Conservation (phyloP, 768 basidiomycete genomes). For the Glaciozyma martinii region DNA sequence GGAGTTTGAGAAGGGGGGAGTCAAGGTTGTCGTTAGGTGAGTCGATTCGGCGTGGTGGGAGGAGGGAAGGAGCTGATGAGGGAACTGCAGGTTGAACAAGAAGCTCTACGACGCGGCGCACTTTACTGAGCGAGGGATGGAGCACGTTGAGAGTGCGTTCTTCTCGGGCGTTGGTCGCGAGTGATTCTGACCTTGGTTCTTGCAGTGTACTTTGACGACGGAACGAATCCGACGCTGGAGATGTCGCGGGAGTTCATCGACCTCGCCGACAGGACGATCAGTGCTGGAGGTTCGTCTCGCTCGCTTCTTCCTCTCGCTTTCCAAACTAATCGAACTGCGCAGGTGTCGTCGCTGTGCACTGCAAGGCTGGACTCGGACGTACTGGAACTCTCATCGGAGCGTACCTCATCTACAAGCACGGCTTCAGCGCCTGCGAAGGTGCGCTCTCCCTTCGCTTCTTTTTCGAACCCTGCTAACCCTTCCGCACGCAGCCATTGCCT, state of each 20-base stretch:
- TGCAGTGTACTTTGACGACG: conserved; percentile 84
- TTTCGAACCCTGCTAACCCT: neutral
- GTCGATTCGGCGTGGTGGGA: too few relatives aligned
- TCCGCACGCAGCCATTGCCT: conserved; percentile 77
- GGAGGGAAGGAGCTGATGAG: neutral
- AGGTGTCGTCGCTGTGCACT: conserved; percentile 47
- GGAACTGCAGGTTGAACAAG: conserved; percentile 67
- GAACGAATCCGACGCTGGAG: conserved; percentile 92
- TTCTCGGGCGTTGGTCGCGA: too few relatives aligned
- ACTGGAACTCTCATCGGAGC: conserved; percentile 96
- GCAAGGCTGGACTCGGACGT: conserved; percentile 91
- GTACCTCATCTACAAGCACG: conserved; percentile 97
- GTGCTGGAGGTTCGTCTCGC: conserved; percentile 63
- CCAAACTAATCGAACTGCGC: neutral
- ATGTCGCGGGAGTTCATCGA: conserved; percentile 88
- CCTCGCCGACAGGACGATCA: conserved; percentile 66
- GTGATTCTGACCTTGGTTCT: too few relatives aligned
- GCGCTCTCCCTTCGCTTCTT: neutral
- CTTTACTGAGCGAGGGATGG: conserved; percentile 75
- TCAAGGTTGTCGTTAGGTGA: conserved; percentile 68
- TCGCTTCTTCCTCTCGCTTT: conserved; percentile 65
- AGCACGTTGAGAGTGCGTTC: conserved; percentile 57
- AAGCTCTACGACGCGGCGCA: conserved; percentile 73
- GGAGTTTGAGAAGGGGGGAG: conserved; percentile 75
- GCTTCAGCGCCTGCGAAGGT: conserved; percentile 62